Evolutionary conservation across 371 early-diverging fungal species (phyloP), one percentile per base, ranked within the genome.

Genomic region (Mortierella sp.): DNA sequence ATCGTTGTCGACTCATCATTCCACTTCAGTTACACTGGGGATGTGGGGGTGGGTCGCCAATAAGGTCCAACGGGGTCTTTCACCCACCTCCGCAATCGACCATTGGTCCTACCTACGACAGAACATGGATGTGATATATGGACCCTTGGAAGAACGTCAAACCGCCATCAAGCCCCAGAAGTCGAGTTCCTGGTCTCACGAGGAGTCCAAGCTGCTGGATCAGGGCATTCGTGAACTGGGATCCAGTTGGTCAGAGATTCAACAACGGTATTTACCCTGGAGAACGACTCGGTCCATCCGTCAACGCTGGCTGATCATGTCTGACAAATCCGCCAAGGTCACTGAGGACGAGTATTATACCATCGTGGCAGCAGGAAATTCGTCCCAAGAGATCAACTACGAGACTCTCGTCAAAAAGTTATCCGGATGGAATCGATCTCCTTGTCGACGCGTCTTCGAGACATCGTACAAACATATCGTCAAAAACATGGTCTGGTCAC

Each of bases 391-490:
- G 9, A 67, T 72, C 24, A 60, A 72, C 44, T 72, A 57, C 39
- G 55, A 44, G 15, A 28, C 31, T 2, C 15, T 72, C 34, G 32
- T 48, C 4, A 23, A 42, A 17, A 30, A 37, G 34, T n/a, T 72
- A 32, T 62, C 67, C 12, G 73, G 73, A 7, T 72, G 73, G 73
- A 66, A 66, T 0, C 53, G 46, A 2, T 49, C 60, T 1, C 69
- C 75, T 1, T 75, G 75, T 54, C 50, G 56, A 31, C 56, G 75
- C 0, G 53, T 75, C 51, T 68, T 67, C 55, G 75, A 75, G 28
- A 63, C 68, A 2, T 52, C 56, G 0, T 75, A 68, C 44, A 64
- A 64, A 14, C 60, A 68, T 42, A 15, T 68, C n/a, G 11, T 75
- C 7, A 14, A 43, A 12, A 58, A 30, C 14, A 73, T 55, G 7